Conservation (phyloP, 768 basidiomycete species). For the Hirschioporus abietinus region DNA sequence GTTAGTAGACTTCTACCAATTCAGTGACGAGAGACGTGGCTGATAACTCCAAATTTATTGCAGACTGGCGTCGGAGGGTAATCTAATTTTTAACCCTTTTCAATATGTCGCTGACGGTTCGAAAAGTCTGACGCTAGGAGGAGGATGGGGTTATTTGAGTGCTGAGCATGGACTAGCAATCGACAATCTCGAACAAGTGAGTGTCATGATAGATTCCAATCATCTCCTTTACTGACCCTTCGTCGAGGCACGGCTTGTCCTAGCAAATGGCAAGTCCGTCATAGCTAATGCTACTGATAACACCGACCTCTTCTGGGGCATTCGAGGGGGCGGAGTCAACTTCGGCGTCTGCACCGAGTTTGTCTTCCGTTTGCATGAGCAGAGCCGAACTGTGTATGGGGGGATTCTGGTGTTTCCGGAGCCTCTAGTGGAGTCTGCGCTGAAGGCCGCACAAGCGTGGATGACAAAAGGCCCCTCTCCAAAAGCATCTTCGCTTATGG, state of each 20-base stretch:
- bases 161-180: slow-evolving; percentile 17
- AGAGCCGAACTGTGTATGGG: slow-evolving; percentile 42
- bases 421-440: slow-evolving; percentile 20
- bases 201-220: neutral
- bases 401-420: slow-evolving; percentile 33
- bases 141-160: slow-evolving; percentile 18
- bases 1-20: slow-evolving; percentile 8
- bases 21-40: neutral
- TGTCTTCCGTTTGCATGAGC: slow-evolving; percentile 39
- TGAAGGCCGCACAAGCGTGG: slow-evolving; percentile 25
- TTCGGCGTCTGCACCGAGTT: slow-evolving; percentile 50
- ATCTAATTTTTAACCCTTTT: neutral
- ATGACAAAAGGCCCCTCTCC: slow-evolving; percentile 25
- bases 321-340: slow-evolving; percentile 49
- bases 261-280: slow-evolving; percentile 35
- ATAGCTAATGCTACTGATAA: slow-evolving; percentile 23
- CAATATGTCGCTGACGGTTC: neutral
- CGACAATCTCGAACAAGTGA: slow-evolving; percentile 18
- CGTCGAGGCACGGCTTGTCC: slow-evolving; percentile 37
- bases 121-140: slow-evolving; percentile 10
- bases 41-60: neutral
- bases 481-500: slow-evolving; percentile 34
- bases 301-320: slow-evolving; percentile 46
- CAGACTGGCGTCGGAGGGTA: slow-evolving; percentile 5
- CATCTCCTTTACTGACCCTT: neutral